Percentiles rank a stretch among this genome's conserved stretches.
Evolutionary conservation across 345 rosid genomes (phyloP).

Genomic region (Salix purpurea): DNA sequence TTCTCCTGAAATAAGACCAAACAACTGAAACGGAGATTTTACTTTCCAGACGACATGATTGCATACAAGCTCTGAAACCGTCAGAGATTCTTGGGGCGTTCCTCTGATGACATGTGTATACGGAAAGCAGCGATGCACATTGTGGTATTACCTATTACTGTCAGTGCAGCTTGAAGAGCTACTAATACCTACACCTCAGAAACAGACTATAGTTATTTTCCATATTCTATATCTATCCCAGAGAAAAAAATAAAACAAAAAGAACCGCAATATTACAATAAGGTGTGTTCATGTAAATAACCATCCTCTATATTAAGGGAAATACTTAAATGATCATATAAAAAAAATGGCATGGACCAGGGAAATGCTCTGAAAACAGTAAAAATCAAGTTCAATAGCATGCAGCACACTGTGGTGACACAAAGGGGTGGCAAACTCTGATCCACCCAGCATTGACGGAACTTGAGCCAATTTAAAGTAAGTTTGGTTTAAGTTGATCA

Average conservation of each 20-base stretch:
- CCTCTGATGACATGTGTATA: slow-evolving; percentile 48
- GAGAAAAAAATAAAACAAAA: too few relatives aligned
- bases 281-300: background rate
- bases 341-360: background rate
- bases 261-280: background rate
- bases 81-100: slow-evolving; percentile 45
- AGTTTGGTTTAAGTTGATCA: background rate
- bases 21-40: background rate
- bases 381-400: background rate
- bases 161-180: slow-evolving; percentile 77
- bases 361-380: background rate
- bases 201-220: background rate
- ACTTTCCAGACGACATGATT: background rate
- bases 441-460: background rate
- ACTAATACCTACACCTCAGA: slow-evolving; percentile 52
- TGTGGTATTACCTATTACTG: slow-evolving; percentile 76
- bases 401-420: background rate
- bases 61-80: slow-evolving; percentile 4
- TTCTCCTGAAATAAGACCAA: background rate
- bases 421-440: background rate
- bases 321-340: background rate
- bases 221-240: background rate
- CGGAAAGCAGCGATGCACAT: slow-evolving; percentile 83
- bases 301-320: background rate
- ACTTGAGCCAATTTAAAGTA: background rate